Evolutionary conservation across 805 yeast species (phyloP).

Genomic region (Teunomyces atbi): DNA sequence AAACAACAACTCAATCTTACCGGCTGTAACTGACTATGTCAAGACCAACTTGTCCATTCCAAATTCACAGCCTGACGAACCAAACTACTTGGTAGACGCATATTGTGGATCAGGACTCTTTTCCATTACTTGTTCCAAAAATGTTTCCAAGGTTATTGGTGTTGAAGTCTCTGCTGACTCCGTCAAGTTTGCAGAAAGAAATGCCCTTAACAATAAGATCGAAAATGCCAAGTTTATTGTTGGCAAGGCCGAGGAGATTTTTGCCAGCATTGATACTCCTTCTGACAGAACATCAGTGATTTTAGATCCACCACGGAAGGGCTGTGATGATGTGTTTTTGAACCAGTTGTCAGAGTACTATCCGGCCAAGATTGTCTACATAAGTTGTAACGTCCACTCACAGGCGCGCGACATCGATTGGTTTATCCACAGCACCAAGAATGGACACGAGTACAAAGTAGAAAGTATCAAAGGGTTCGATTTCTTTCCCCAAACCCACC

Average conservation of each 20-base stretch:
- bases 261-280: conserved; percentile 75
- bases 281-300: conserved; percentile 79
- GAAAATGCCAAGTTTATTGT: conserved; percentile 79
- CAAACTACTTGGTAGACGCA: conserved; percentile 80
- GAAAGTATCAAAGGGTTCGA: conserved; percentile 93
- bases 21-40: conserved; percentile 79
- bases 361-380: conserved; percentile 88
- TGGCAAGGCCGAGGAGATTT: conserved; percentile 91
- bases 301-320: conserved; percentile 96
- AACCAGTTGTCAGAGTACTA: conserved; percentile 78
- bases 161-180: conserved; percentile 93
- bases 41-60: conserved; percentile 57
- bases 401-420: conserved; percentile 93
- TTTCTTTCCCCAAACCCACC: conserved; percentile 94
- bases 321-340: conserved; percentile 86
- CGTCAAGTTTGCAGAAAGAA: conserved; percentile 79
- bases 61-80: conserved; percentile 28
- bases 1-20: conserved; percentile 88
- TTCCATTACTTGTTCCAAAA: conserved; percentile 77
- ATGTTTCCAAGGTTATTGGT: conserved; percentile 84
- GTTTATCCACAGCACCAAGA: conserved; percentile 63
- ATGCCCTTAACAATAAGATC: conserved; percentile 74
- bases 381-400: conserved; percentile 95
- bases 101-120: conserved; percentile 96
- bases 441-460: conserved; percentile 63